Base-by-base conservation (phyloP, 1,139 yeast species). In the Yamadazyma triangularis region DNA sequence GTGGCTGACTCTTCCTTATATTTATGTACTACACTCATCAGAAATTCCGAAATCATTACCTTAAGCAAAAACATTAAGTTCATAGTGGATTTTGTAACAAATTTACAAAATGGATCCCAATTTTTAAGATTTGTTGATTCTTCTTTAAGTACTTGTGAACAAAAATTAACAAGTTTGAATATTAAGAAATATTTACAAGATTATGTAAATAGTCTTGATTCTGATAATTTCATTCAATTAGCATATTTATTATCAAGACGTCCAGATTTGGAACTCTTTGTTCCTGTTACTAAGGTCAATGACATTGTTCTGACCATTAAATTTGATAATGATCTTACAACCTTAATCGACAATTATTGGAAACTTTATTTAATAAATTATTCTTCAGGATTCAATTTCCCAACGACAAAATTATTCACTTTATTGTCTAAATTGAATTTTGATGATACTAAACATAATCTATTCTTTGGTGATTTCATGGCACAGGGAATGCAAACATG, bases 21-120 rank as follows among this genome's bases (percentile, higher is more conserved):
- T 41, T 51, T 74, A 26, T 60, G 72, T 28, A 56, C 76, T 1
- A 56, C 73, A 4, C 40, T 77, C 9, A 51, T 79, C 32, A 76
- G 89, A 63, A 83, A 83, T 45, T 62, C 77, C 40, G 79, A 76
- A 26, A 48, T 71, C n/a, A 60, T 64, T 30, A 55, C 60, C 3
- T 55, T 81, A 30, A 69, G 78, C 2, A 70, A 64, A 40, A 54
- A 51, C 31, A 79, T 78, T 46, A 59, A 61, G 25, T 39, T 44
- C n/a, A 44, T 75, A 14, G 60, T 72, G 35, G 62, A 64, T 4
- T 55, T 57, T 24, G 48, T 68, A 30, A 36, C 51, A 21, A 38
- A 42, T 2, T 43, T 59, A 11, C 53, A 64, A 31, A 35, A 52
- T 36, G 65, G 72, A 10, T 24, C 44, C 23, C 51, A 62, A 31